These are phyloP conservation scores for Colletotrichum lindemuthianum DNA, from an alignment of 2,329 filamentous ascomycete species.

Conservation along the genomic window DNA sequence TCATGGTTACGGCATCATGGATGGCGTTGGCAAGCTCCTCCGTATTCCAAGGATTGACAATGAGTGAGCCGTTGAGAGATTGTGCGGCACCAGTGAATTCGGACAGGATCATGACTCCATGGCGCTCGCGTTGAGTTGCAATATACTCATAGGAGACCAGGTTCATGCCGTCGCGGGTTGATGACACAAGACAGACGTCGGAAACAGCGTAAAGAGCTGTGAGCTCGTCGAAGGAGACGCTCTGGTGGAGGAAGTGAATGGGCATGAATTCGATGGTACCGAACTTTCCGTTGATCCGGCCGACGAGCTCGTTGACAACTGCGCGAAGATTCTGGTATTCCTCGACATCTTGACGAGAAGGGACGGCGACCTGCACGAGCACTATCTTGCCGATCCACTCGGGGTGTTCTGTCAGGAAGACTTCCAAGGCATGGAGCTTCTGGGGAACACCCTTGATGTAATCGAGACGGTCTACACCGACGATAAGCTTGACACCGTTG, in stretches of 20 bases:
- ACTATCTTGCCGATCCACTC: constrained; percentile 99
- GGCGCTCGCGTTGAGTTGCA: constrained; percentile 87
- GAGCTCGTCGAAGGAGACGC: constrained; percentile 92
- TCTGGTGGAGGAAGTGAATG: constrained; percentile 98
- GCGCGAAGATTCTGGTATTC: constrained; percentile 97
- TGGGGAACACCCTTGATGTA: constrained; percentile 99
- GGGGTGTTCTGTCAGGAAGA: constrained; percentile 95
- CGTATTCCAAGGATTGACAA: constrained; percentile 99
- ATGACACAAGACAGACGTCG: constrained; percentile 91
- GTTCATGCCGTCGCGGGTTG: constrained; percentile 99
- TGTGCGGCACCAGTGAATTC: constrained; percentile 97
- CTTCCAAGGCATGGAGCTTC: constrained; percentile 94
- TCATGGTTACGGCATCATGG: constrained; percentile 97
- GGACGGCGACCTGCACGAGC: constrained; percentile 94
- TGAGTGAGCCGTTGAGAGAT: constrained; percentile 89
- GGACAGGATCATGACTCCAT: constrained; percentile 93
- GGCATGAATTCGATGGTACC: constrained; percentile 99
- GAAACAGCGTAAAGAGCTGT: constrained; percentile 93
- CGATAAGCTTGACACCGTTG: constrained; percentile 94
- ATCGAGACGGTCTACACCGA: constrained; percentile 94
- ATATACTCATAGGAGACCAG: constrained; percentile 99
- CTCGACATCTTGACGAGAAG: constrained; percentile 93
- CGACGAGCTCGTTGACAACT: constrained; percentile 95
- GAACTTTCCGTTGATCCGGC: constrained; percentile 96
- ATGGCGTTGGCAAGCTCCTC: constrained; percentile 94